Evolutionary conservation across 1,284 basidiomycete species (phyloP).

Genomic region (Fomitopsis pinicola): DNA sequence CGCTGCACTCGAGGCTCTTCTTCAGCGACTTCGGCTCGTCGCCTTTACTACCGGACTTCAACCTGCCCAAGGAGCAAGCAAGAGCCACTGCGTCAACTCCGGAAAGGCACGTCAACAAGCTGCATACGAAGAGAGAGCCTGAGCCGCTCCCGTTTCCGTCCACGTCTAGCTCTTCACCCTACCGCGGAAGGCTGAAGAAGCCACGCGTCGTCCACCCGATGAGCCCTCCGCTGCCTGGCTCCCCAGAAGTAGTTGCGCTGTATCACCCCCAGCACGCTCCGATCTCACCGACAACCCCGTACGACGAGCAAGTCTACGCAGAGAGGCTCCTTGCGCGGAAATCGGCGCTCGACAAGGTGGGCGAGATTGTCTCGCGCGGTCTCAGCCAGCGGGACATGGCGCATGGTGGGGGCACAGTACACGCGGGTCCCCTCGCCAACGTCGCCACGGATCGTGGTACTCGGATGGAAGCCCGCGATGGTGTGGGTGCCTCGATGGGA

Average conservation of each 20-base stretch:
- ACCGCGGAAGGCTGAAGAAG: slow-evolving; percentile 21
- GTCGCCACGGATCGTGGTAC: neutral
- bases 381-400: slow-evolving; percentile 23
- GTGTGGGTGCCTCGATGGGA: slow-evolving; percentile 8
- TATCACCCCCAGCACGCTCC: neutral
- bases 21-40: slow-evolving; percentile 23
- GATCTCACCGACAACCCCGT: neutral
- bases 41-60: slow-evolving; percentile 12
- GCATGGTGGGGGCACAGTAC: slow-evolving; percentile 2
- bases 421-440: neutral
- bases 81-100: neutral
- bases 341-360: slow-evolving; percentile 27
- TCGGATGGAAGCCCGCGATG: slow-evolving; percentile 1
- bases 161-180: slow-evolving; percentile 15
- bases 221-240: neutral
- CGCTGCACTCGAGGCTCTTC: slow-evolving; percentile 31
- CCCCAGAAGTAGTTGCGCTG: neutral
- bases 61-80: neutral
- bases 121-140: slow-evolving; percentile 17
- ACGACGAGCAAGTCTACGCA: slow-evolving; percentile 8
- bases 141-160: slow-evolving; percentile 25
- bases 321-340: slow-evolving; percentile 23
- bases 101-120: slow-evolving; percentile 13
- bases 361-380: slow-evolving; percentile 29
- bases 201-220: slow-evolving; percentile 1